Evolutionary conservation across 192 early-diverging fungal species (phyloP), one percentile per base, ranked within the genome.

Genomic region (Backusella sp.): DNA sequence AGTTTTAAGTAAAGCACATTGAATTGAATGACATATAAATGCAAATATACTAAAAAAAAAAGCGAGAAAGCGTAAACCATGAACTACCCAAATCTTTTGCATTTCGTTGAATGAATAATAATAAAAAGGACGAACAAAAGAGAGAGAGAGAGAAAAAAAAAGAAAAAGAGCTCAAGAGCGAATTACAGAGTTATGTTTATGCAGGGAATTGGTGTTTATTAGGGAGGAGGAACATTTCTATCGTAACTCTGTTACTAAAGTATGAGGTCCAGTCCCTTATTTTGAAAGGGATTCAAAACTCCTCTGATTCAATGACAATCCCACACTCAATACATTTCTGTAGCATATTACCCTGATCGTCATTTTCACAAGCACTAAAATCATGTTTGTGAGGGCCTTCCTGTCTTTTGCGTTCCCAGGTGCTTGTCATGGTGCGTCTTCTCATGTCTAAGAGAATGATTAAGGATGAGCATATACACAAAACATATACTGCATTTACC

Each of bases 391-490:
- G 96, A 35, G 83, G 79, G 12, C 70, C 81, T 36, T 94, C 86
- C 17, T 90, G 79, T 26, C 84, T 79, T n/a, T 87, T 86, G 49
- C 90, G 80, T 76, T 89, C 84, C 88, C 90, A 92, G 26, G 86
- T 83, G 49, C 92, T 92, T 6, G 92, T 94, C 35, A 93, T 85
- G 0, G 95, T 96, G 70, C 92, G 90, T 59, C 90, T 90, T 46
- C 94, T 88, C 62, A 96, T 80, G 75, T 95, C 94, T 89, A 82
- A 28, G 14, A 66, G 69, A 21, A 74, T 59, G 30, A 9, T 68
- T 37, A 6, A 35, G 12, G 11, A 19, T 28, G 37, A 70, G 39
- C 8, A 23, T 42, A 23, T 15, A 26, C 32, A 32, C 30, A 32
- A 3, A 23, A 70, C 44, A 39, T 21, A 19, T 15, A 8, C 12